Conservation (phyloP, 2,329 filamentous ascomycete species). For the Xylaria sp. region DNA sequence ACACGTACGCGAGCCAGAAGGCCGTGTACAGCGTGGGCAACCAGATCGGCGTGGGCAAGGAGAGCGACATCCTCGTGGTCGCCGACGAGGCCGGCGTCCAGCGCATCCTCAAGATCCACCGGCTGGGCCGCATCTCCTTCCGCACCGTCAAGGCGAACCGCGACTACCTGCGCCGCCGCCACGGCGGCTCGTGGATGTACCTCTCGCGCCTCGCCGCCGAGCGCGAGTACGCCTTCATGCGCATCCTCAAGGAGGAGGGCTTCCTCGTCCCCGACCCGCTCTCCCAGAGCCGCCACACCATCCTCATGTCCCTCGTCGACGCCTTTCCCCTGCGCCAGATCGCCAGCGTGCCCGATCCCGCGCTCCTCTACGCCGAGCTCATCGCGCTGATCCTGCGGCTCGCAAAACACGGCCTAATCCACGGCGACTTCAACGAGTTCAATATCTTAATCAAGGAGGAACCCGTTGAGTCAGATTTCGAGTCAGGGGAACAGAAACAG, state of each 20-base stretch:
- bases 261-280: constrained; percentile 92
- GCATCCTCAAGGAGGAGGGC: constrained; percentile 81
- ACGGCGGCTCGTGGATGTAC: constrained; percentile 95
- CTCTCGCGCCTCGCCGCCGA: constrained; percentile 91
- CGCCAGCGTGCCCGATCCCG: constrained; percentile 82
- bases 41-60: constrained; percentile 95
- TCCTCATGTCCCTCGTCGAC: constrained; percentile 95
- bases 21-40: constrained; percentile 92
- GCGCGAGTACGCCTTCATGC: constrained; percentile 97
- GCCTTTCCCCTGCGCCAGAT: constrained; percentile 93
- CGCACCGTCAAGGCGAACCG: constrained; percentile 95
- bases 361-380: constrained; percentile 88
- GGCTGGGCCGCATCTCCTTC: constrained; percentile 95
- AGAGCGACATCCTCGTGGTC: constrained; percentile 96
- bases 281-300: constrained; percentile 90
- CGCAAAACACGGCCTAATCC: constrained; percentile 88
- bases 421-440: constrained; percentile 99
- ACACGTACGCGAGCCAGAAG: constrained; percentile 83
- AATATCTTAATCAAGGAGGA: constrained; percentile 94
- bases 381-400: constrained; percentile 87
- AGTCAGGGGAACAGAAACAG: constrained; percentile 49
- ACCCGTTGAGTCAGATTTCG: constrained; percentile 32
- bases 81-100: constrained; percentile 82
- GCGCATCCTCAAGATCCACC: constrained; percentile 92
- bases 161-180: constrained; percentile 80